These are phyloP conservation scores for Lentinula raphanica DNA, from an alignment of 768 basidiomycete species.

Conservation along the genomic window DNA sequence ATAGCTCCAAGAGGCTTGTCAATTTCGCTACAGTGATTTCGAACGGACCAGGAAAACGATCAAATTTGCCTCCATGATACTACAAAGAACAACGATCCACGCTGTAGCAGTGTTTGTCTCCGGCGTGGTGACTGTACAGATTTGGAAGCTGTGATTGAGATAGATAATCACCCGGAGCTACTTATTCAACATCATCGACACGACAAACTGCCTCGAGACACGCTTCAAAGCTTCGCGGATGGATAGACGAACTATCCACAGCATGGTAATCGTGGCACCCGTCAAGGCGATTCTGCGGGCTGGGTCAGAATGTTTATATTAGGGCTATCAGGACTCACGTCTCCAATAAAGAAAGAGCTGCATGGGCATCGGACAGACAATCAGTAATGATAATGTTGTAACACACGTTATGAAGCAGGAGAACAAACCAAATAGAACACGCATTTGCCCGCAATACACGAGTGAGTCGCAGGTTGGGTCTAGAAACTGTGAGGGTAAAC, in stretches of 20 bases:
- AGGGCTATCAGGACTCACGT: background rate
- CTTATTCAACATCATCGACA: background rate
- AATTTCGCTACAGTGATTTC: too few relatives aligned
- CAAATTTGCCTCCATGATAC: too few relatives aligned
- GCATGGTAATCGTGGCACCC: background rate
- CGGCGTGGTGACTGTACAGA: too few relatives aligned
- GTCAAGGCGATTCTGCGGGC: background rate
- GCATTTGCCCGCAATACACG: background rate
- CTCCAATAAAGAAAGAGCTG: background rate
- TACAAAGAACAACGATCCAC: too few relatives aligned
- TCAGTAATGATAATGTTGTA: background rate
- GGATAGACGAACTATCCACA: conserved; percentile 1
- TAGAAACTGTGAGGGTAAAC: background rate
- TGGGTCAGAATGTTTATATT: background rate
- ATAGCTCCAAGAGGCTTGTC: too few relatives aligned
- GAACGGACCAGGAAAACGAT: too few relatives aligned
- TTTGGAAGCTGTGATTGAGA: background rate
- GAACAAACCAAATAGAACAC: background rate
- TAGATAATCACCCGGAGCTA: background rate
- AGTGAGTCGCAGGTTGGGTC: background rate
- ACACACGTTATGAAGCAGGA: background rate
- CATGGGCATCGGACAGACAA: background rate
- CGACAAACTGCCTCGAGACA: background rate
- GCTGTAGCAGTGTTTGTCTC: too few relatives aligned
- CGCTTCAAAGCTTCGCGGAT: background rate